Base-by-base conservation (phyloP, 768 basidiomycete species). In the Termitomyces sp. region DNA sequence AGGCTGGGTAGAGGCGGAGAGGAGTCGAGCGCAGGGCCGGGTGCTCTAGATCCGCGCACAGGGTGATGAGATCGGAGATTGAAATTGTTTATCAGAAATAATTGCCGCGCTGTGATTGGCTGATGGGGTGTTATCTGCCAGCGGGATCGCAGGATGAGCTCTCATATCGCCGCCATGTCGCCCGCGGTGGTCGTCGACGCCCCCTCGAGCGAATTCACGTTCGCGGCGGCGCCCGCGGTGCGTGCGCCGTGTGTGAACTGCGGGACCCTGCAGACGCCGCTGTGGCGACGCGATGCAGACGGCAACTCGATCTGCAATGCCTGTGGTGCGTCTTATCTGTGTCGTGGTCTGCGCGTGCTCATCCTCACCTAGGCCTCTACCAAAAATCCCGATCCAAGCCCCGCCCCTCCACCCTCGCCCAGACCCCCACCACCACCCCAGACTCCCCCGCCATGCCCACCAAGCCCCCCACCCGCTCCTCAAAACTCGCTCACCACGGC, bases 221-320 rank as follows among this genome's bases (percentile, higher is more conserved):
- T 65, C 48, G 53, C 62, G 32, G 56, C 62, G 2, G 42, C 57
- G 24, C 55, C 58, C 34, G 60, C 61, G 34, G 59, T 62, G 10
- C 76, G 78, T 46, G 73, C 80, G 33, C 78, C 80, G 33, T 91
- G 89, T 69, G 78, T 84, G 39, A 90, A 89, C 71, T 91, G 93
- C 73, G 85, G 85, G 18, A 87, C 88, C n/a, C 76, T 80, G 5
- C 81, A 84, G 61, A 92, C 91, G 56, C 91, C 92, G 36, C 82
- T 93, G 27, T 94, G 93, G 93, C 78, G 91, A 65, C 82, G 91
- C 64, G 91, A 91, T 69, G 76, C 80, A 44, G 85, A 89, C 65
- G 93, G 92, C 57, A 91, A 88, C 71, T 82, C 87, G 49, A 83
- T 94, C 68, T 95, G 93, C 78, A 94, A 94, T 72, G 89, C 90